Base-by-base conservation (phyloP, 2,329 filamentous ascomycete species). In the Epichloe amarillans region DNA sequence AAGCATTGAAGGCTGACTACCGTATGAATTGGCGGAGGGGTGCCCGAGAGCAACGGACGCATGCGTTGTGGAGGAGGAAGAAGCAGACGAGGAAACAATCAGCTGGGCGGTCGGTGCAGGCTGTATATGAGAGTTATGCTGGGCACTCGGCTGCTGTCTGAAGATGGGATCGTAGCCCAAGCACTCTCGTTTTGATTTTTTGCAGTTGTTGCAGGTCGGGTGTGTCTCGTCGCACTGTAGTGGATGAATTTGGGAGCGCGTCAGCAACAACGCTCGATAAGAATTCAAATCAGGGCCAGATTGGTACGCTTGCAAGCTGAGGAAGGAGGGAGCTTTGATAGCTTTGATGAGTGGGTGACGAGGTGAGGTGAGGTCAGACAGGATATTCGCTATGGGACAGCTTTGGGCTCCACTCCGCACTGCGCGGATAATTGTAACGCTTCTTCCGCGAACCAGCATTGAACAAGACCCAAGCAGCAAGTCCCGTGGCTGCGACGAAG, bases 191-290 rank as follows among this genome's bases (percentile, higher is more conserved):
- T 91, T 93, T 58, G 85, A 89, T 67, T 93, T 93, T 84, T 84
- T 83, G 71, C 87, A 93, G 64, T 93, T 88, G 70, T 88, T 83
- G 74, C 93, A 98, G 53, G 84, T 83, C 21, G 93, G 93, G 68
- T 95, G 89, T 54, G 82, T 83, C 75, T 98, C 93, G 79, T 97
- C 93, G 72, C 93, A 98, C 93, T 96, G 30, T 38, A 10, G 19
- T 39, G 19, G 23, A 21, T 17, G 3, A 19, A 17, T 17, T 37
- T 33, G 8, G 45, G 26, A n/a, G 35, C n/a, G 12, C 41, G 52
- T 51, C 44, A 53, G 52, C 49, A 49, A 45, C 51, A 53, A 56
- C 50, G 41, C 50, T 38, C 15, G 36, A 30, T 39, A 14, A 35
- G 6, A 19, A 38, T 12, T 33, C 40, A 19, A 19, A 36, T 44